Conservation (phyloP, 768 basidiomycete species). For the Phallus indusiatus region DNA sequence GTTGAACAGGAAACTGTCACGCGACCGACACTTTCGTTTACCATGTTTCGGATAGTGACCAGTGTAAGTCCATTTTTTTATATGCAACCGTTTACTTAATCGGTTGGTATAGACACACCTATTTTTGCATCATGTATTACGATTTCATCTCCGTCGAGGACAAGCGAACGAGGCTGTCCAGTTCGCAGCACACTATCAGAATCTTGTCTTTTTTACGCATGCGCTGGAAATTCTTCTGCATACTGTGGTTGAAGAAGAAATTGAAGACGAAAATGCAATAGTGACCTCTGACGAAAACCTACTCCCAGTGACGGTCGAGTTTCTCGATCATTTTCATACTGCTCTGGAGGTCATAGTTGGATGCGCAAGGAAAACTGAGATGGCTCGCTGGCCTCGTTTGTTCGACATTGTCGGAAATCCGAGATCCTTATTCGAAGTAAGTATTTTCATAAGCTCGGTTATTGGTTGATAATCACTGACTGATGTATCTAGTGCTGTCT, state of each 20-base stretch:
- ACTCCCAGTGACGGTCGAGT: conserved; percentile 68
- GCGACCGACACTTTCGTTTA: conserved; percentile 70
- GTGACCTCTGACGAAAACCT: conserved; percentile 26
- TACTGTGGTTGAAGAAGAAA: conserved; percentile 83
- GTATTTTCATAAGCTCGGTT: conserved; percentile 14
- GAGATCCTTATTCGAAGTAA: conserved; percentile 82
- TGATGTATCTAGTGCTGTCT: conserved; percentile 54
- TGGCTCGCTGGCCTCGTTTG: conserved; percentile 79
- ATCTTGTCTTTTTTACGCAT: conserved; percentile 88
- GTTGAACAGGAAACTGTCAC: conserved; percentile 82
- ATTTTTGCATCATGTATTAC: conserved; percentile 86
- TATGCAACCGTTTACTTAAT: background rate
- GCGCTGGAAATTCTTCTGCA: conserved; percentile 92
- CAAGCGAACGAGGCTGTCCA: conserved; percentile 68
- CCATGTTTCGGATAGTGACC: conserved; percentile 85
- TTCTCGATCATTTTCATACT: conserved; percentile 90
- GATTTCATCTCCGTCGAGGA: conserved; percentile 61
- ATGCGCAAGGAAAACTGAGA: conserved; percentile 93
- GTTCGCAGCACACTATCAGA: conserved; percentile 80
- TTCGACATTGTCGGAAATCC: conserved; percentile 91
- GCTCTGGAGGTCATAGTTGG: conserved; percentile 89
- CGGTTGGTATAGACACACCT: conserved; percentile 61
- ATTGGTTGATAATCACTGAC: background rate
- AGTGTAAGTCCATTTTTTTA: conserved; percentile 43
- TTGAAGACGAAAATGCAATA: conserved; percentile 23